Conservation (phyloP, 768 basidiomycete species). For the Suillus lakei region DNA sequence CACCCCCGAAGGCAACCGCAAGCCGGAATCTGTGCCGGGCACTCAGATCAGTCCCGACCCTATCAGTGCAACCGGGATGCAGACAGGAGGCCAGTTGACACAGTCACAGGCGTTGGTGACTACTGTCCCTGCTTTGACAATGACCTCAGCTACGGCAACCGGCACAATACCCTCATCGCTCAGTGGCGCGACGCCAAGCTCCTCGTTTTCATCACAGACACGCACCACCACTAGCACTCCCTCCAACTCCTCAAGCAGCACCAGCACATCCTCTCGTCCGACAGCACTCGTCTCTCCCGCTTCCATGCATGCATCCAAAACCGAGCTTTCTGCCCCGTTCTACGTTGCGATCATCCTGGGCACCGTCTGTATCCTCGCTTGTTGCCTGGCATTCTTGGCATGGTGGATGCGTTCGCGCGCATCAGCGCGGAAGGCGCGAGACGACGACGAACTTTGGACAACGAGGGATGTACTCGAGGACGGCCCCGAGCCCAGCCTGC, state of each 20-base stretch:
- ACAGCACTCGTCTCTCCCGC: slow-evolving; percentile 24
- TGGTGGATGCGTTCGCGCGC: slow-evolving; percentile 51
- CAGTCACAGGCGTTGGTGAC: not conserved
- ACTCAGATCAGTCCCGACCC: not conserved
- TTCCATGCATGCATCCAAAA: slow-evolving; percentile 26
- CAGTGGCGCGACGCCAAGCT: slow-evolving; percentile 5
- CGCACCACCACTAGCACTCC: not conserved
- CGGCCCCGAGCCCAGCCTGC: slow-evolving; percentile 8
- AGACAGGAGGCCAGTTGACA: not conserved
- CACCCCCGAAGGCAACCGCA: not conserved
- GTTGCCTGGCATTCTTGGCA: slow-evolving; percentile 50
- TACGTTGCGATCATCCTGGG: slow-evolving; percentile 58
- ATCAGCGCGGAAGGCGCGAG: slow-evolving; percentile 40
- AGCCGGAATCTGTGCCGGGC: not conserved
- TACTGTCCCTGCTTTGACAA: not conserved
- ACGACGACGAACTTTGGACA: slow-evolving; percentile 36
- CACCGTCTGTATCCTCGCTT: slow-evolving; percentile 47
- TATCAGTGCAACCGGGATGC: not conserved
- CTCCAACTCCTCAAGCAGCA: not conserved
- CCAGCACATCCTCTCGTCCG: not conserved
- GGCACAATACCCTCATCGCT: slow-evolving; percentile 6
- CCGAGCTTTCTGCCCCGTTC: slow-evolving; percentile 40
- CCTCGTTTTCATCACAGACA: not conserved
- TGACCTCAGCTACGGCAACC: slow-evolving; percentile 17
- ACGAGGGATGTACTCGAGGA: slow-evolving; percentile 31